Base-by-base conservation (phyloP, 495 filamentous ascomycete species). In the Hypoxylon rickii region DNA sequence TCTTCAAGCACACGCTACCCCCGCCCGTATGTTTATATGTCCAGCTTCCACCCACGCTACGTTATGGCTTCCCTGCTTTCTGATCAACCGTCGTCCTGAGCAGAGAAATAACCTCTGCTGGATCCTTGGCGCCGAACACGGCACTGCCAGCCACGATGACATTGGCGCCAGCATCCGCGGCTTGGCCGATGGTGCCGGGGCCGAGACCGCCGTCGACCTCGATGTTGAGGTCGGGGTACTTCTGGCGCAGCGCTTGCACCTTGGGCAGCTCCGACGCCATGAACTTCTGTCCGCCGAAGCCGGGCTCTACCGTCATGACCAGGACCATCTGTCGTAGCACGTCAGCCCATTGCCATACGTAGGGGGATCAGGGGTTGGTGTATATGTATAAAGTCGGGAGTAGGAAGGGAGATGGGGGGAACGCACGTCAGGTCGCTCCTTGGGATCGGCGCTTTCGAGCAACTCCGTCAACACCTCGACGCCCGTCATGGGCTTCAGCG, bases 91-190 rank as follows among this genome's bases (percentile, higher is more conserved):
- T 80, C 20, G 89, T 83, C 61, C 91, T 82, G 67, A 98, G 73
- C 69, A 87, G 79, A 13, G 73, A 70, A 68, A 98, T 96, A 12
- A 97, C 92, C 50, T 90, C 88, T 15, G 76, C 83, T 0, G 94
- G 93, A 62, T 95, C 88, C 66, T 88, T 76, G 11, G 95, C 95
- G 10, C 93, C 93, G 72, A 97, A 98, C 33, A 98, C 88, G 3
- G 94, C 95, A 58, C 89, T 94, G n/a, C 94, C 94, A 6, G 94
- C 95, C 26, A 98, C 94, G 65, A 98, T 98, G 44, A 98, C 94
- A 65, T 97, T 98, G 29, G 94, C 94, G 10, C 94, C 94, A 0
- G 94, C 94, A 44, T 96, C 92, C 0, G 95, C 95, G 3, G 93
- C 95, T 70, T 90, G 86, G 66, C 95, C 93, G 63, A 98, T 91